These are phyloP conservation scores for Microascus cirrosus DNA, from an alignment of 2,329 filamentous ascomycete species.

Conservation along the genomic window DNA sequence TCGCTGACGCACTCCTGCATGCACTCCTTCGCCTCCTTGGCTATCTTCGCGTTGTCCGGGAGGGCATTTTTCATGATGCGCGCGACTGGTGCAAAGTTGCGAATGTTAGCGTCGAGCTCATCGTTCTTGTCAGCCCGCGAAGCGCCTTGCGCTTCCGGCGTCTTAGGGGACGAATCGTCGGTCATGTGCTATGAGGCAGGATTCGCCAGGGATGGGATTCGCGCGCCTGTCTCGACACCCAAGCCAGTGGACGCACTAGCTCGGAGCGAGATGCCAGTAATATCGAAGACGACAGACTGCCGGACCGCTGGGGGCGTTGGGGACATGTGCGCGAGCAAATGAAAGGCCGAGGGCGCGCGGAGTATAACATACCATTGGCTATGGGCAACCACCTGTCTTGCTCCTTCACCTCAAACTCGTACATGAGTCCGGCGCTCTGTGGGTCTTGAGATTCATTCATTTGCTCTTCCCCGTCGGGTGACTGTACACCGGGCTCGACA, in stretches of 20 bases:
- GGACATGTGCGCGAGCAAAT: not conserved
- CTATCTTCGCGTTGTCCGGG: slow-evolving; percentile 97
- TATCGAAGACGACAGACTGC: not conserved
- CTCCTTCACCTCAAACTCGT: slow-evolving; percentile 98
- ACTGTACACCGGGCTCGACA: slow-evolving; percentile 86
- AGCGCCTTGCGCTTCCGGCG: slow-evolving; percentile 34
- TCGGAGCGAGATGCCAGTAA: slow-evolving; percentile 32
- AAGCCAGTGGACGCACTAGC: slow-evolving; percentile 4
- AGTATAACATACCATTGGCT: slow-evolving; percentile 87
- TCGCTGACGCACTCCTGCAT: slow-evolving; percentile 99
- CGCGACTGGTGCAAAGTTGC: slow-evolving; percentile 90
- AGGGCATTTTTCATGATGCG: slow-evolving; percentile 98
- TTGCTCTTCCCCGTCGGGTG: slow-evolving; percentile 85
- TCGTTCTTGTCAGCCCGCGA: slow-evolving; percentile 37
- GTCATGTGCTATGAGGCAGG: slow-evolving; percentile 41
- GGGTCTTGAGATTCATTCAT: slow-evolving; percentile 80
- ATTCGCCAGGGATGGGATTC: slow-evolving; percentile 10
- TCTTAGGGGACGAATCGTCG: slow-evolving; percentile 42
- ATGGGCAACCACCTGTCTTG: slow-evolving; percentile 99
- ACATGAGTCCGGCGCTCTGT: slow-evolving; percentile 64
- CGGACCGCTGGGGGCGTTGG: not conserved
- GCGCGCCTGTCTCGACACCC: slow-evolving; percentile 1
- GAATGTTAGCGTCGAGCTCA: slow-evolving; percentile 80
- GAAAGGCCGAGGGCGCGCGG: slow-evolving; percentile 8
- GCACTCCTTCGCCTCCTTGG: slow-evolving; percentile 98